Evolutionary conservation across 805 yeast genomes (phyloP), one percentile per base, ranked within the genome.

Genomic region (Yueomyces sp.): DNA sequence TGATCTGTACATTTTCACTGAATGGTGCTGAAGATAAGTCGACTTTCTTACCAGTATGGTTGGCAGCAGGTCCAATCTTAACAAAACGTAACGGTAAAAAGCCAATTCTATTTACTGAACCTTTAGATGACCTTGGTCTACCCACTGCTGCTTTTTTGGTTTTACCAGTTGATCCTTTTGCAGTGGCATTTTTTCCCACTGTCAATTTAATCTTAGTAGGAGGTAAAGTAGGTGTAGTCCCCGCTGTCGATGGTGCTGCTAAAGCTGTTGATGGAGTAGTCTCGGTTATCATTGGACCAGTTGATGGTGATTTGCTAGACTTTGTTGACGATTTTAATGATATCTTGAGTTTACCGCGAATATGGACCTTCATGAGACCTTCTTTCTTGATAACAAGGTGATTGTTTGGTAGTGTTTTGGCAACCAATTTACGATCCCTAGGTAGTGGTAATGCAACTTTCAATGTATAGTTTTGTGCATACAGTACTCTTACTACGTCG

Each of bases 391-490:
- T 63, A 4, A 73, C 66, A n/a, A 85, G 64, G 37, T 66, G 66
- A 3, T 79, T 79, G 28, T 65, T 65, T 0, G 76, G 81, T 4
- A 69, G 49, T 42, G 73, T 52, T 49, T 70, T 72, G 0, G 86
- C 85, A 5, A 74, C 76, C 28, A 92, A 65, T 49, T 75, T 76
- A 55, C 76, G 79, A 42, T 77, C 77, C 50, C 78, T 71, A 3
- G 96, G 96, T 11, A 78, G 63, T 4, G 77, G 72, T 27, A 87
- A 63, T 3, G 65, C 71, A 2, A 86, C 86, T n/a, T 73, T 55
- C 39, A 79, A 70, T 2, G 76, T 68, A 48, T 82, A 79, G 31
- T 65, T 62, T 5, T 87, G 74, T 37, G 72, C 72, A 52, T 76
- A 84, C 29, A 90, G 61, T 6, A 90, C 72, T 38, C 77, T 76